Evolutionary conservation across 371 early-diverging fungal genomes (phyloP), one percentile per base, ranked within the genome.

Genomic region (Apophysomyces trapeziformis): DNA sequence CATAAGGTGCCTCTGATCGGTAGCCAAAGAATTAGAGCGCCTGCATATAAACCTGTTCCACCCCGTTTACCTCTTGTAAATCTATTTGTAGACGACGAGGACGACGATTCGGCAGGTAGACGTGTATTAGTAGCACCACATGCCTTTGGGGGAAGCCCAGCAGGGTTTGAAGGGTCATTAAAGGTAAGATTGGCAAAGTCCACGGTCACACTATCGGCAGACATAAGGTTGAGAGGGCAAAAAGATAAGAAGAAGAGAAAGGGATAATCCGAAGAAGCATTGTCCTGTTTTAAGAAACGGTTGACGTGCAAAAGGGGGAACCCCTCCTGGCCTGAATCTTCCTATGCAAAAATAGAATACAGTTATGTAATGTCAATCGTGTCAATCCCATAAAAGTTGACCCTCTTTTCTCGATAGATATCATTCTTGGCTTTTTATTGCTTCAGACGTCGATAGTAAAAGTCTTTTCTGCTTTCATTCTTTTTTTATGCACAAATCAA

Each of bases 401-500:
- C 54, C 16, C 21, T n/a, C 21, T n/a, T 21, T 21, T 50, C 5
- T 50, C 21, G 41, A 41, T 41, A 41, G 41, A 41, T 41, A 41
- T 41, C 41, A 41, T 16, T 50, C 21, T 50, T 45, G 9, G 16
- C 21, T 7, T 8, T 50, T 50, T 50, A 50, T 50, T 50, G 21
- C 54, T 50, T 50, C 54, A 21, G 54, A n/a, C 16, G 54, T 50
- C 54, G 54, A 50, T 50, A 21, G 21, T 50, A 50, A 16, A 50
- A 26, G 21, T 50, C n/a, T 18, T 61, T 18, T 11, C 37, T 63
- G n/a, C 57, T 43, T 57, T 45, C 41, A 2, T 59, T 26, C n/a
- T 46, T 63, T 57, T 54, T 63, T 68, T 79, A 76, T 57, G 68
- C 66, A 39, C 80, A 80, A 50, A 69, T 68, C 47, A 69, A 68